phyloP scores from a whole-genome alignment of 148 eudicot genomes.

The Rhododendron vialii region DNA sequence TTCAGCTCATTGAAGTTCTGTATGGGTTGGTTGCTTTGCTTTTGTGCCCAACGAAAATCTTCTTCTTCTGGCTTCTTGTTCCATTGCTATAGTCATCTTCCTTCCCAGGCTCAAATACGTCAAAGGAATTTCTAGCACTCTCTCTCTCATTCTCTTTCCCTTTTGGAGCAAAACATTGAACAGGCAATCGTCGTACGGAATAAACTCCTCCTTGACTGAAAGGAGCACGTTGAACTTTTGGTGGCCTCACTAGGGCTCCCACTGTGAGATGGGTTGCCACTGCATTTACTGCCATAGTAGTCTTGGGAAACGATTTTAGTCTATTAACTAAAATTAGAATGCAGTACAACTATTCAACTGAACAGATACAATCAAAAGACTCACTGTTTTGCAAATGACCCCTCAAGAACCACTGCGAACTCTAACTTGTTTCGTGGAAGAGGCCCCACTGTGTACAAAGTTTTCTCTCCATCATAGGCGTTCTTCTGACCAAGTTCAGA shows the following conservation, averaged over 20 bases:
- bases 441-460: constrained; percentile 61
- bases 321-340: neutral
- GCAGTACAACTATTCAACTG: neutral
- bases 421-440: constrained; percentile 42
- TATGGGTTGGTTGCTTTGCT: constrained; percentile 18
- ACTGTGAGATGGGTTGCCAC: neutral
- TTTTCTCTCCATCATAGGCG: constrained; percentile 71
- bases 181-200: constrained; percentile 76
- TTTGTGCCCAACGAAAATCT: constrained; percentile 58
- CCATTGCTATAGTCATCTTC: constrained; percentile 40
- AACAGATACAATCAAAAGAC: neutral
- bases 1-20: neutral
- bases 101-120: constrained; percentile 76
- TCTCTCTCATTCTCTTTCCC: constrained; percentile 40
- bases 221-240: constrained; percentile 52
- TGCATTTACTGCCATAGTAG: constrained; percentile 16
- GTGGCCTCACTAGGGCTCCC: constrained; percentile 28
- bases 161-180: constrained; percentile 46
- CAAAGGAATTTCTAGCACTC: constrained; percentile 52
- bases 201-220: constrained; percentile 50
- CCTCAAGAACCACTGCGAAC: constrained; percentile 56
- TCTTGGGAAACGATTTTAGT: too few species aligned
- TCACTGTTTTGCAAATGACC: constrained; percentile 56
- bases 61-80: constrained; percentile 41
- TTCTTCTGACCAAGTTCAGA: constrained; percentile 38